These are phyloP conservation scores for Phaeophleospora eucalypticola DNA, from an alignment of 2,329 filamentous ascomycete species.

Conservation along the genomic window DNA sequence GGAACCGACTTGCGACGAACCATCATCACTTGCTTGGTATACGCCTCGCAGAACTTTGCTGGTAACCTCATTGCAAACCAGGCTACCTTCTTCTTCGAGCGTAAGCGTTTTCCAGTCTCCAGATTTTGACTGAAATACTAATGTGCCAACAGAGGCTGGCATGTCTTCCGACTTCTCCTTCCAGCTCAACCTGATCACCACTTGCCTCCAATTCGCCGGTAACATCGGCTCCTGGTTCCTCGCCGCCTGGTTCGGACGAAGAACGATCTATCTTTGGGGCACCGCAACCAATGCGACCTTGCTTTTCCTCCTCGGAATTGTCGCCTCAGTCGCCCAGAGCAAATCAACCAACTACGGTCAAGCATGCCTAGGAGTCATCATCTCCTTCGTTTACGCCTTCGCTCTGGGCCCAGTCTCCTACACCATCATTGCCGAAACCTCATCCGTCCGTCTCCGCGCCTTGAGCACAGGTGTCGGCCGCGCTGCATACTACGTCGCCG, in stretches of 20 bases:
- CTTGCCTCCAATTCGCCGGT: constrained; percentile 17
- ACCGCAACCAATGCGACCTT: constrained; percentile 32
- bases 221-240: constrained; percentile 29
- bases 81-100: constrained; percentile 42
- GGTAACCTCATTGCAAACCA: constrained; percentile 59
- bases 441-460: constrained; percentile 25
- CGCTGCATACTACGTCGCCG: constrained; percentile 24
- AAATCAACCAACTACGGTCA: constrained; percentile 34
- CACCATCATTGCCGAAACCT: constrained; percentile 26
- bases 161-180: constrained; percentile 32
- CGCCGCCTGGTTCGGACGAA: constrained; percentile 35
- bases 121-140: constrained; percentile 6
- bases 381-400: constrained; percentile 34
- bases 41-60: constrained; percentile 54
- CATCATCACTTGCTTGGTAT: constrained; percentile 36
- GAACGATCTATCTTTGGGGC: constrained; percentile 36
- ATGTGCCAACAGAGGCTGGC: constrained; percentile 34
- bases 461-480: constrained; percentile 27
- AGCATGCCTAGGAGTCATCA: constrained; percentile 50
- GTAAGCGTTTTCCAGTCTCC: constrained; percentile 29
- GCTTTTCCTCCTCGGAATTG: constrained; percentile 25
- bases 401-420: constrained; percentile 26
- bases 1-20: constrained; percentile 46
- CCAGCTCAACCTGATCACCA: constrained; percentile 33
- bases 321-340: constrained; percentile 14